Evolutionary conservation across 2,329 filamentous ascomycete genomes (phyloP).

Genomic region (Fusarium oxysporum): DNA sequence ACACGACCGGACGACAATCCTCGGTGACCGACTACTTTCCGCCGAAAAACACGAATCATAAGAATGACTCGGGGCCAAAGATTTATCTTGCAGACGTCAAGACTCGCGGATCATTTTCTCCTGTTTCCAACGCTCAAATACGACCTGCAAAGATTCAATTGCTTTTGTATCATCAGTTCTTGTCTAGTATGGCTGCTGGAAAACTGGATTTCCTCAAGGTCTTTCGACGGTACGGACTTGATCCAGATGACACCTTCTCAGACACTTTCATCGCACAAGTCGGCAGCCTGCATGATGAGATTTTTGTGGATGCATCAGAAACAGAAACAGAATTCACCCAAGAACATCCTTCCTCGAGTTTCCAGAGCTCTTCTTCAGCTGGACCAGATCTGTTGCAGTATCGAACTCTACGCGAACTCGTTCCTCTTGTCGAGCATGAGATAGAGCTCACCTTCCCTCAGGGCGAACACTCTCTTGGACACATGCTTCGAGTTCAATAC

Average conservation of each 20-base stretch:
- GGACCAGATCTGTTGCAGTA: conserved; percentile 58
- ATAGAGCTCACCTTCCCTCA: conserved; percentile 64
- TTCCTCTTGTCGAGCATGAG: conserved; percentile 60
- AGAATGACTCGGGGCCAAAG: conserved; percentile 39
- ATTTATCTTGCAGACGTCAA: conserved; percentile 91
- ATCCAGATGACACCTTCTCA: conserved; percentile 75
- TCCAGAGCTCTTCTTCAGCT: conserved; percentile 33
- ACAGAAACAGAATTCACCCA: conserved; percentile 22
- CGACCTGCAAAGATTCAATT: conserved; percentile 87
- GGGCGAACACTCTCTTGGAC: conserved; percentile 60
- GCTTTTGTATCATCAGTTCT: conserved; percentile 87
- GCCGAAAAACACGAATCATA: conserved; percentile 18
- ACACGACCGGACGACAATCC: conserved; percentile 48
- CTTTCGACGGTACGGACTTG: conserved; percentile 77
- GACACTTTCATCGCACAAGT: conserved; percentile 84
- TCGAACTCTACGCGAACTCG: conserved; percentile 59
- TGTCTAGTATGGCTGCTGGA: conserved; percentile 80
- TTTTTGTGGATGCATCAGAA: conserved; percentile 66
- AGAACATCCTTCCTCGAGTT: conserved; percentile 26
- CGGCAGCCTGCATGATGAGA: conserved; percentile 73
- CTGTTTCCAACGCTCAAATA: conserved; percentile 73
- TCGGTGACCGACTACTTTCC: conserved; percentile 58
- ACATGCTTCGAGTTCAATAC: conserved; percentile 66
- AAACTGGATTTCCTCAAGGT: conserved; percentile 76
- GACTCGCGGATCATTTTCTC: conserved; percentile 76